Conservation (phyloP, 1,139 yeast species). For the Blastobotrys capitulatus region DNA sequence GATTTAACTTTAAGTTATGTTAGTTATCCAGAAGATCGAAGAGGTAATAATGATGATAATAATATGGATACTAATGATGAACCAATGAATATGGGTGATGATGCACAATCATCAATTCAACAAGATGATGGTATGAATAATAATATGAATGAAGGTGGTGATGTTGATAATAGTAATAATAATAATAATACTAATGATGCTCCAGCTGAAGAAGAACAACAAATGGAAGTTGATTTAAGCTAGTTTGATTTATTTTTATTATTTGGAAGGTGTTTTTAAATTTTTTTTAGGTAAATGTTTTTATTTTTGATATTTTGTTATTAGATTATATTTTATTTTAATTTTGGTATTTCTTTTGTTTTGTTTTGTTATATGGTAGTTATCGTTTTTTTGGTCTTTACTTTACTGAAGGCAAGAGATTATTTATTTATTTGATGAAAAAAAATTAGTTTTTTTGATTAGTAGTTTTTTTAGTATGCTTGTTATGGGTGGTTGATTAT, state of each 20-base stretch:
- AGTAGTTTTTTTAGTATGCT: no score
- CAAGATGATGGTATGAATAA: no score
- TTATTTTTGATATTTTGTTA: no score
- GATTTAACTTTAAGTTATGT: slow-evolving; percentile 61
- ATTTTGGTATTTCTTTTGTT: no score
- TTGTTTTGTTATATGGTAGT: no score
- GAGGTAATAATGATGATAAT: background rate
- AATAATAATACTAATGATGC: background rate
- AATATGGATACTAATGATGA: background rate
- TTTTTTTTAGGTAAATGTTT: background rate
- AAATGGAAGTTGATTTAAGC: background rate
- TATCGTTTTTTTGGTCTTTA: no score
- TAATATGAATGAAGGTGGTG: background rate
- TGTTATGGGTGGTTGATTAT: no score
- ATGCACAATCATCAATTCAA: background rate
- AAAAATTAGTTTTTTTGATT: no score
- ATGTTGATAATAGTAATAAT: no score
- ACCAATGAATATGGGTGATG: slow-evolving; percentile 4
- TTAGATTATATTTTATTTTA: no score
- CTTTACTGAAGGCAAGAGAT: no score
- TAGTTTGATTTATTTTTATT: background rate
- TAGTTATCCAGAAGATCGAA: background rate
- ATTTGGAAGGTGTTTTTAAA: background rate
- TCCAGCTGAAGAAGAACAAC: background rate
- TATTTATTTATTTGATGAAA: no score